Base-by-base conservation (phyloP, 148 eudicot genomes). In the Gaultheria prostrata region DNA sequence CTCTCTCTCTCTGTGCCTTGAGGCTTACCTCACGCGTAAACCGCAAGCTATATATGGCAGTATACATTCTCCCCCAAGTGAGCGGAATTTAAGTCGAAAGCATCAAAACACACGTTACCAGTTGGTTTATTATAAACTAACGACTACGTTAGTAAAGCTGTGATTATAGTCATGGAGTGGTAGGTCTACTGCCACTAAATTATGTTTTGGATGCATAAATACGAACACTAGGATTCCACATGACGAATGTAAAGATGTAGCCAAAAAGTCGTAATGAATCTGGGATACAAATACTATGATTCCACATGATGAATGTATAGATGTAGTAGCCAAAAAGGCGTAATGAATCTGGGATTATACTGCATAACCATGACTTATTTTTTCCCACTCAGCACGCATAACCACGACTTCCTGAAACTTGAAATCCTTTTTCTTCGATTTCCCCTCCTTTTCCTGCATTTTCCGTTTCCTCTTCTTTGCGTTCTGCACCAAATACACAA, bases 341-440 rank as follows among this genome's bases (percentile, higher is more conserved):
- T 0, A 10, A 56, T 33, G 49, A 18, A 33, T 21, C 11, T 78
- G 48, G 80, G 73, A 72, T 39, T 39, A 39, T 39, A 39, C 43
- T 6, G 6, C 43, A 5, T 39, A 39, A 39, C 43, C 43, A 39
- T 39, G 43, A 39, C 43, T 39, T 39, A 4, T 4, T 39, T 39
- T 39, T 39, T 39, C 5, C 0, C 43, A 5, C 43, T 39, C 43
- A 39, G 43, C 43, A 39, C 43, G 6, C 43, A 39, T 5, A 6
- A 39, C 43, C 43, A 39, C 4, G 43, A 56, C 48, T 7, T 39
- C 73, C 87, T 90, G 93, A 82, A 95, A 95, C 90, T 93, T 95
- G 92, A 93, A 95, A 88, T 93, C 95, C 83, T 90, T 93, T 82
- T 95, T 95, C 94, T 93, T 95, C 0, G 97, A 93, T 74, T 95